Evolutionary conservation across 164 flowering plant genomes (phyloP).

Genomic region (Magnolia changhungtana): DNA sequence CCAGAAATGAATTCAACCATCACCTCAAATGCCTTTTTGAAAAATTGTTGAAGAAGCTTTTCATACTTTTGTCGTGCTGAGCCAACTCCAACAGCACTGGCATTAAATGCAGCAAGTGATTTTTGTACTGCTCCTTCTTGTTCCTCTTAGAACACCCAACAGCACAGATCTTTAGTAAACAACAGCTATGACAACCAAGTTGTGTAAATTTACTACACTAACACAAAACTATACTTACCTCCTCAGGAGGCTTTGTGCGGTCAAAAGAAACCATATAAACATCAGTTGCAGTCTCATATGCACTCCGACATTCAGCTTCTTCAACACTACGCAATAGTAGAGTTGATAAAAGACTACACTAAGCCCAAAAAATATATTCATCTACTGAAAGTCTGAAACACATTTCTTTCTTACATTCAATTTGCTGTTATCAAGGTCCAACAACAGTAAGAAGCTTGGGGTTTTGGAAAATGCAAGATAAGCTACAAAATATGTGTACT

Average conservation of each 20-base stretch:
- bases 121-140: constrained; percentile 78
- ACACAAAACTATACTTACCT: constrained; percentile 46
- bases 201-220: neutral
- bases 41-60: constrained; percentile 63
- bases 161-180: neutral
- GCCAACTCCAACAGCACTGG: constrained; percentile 88
- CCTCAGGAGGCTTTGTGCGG: constrained; percentile 88
- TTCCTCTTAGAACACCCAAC: constrained; percentile 78
- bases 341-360: neutral
- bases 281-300: too few species aligned
- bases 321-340: too few species aligned
- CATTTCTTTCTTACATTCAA: too few species aligned
- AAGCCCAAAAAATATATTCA: too few species aligned
- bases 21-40: constrained; percentile 90
- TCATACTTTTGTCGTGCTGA: constrained; percentile 79
- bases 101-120: constrained; percentile 39
- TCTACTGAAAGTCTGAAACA: too few species aligned
- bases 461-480: too few species aligned
- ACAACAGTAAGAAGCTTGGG: too few species aligned
- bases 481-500: too few species aligned
- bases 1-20: constrained; percentile 5
- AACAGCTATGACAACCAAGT: neutral
- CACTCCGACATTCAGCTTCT: too few species aligned
- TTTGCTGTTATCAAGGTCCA: too few species aligned
- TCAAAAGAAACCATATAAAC: constrained; percentile 9